Conservation (phyloP, 2,329 filamentous ascomycete genomes). For the Paracamarosporium sp. region DNA sequence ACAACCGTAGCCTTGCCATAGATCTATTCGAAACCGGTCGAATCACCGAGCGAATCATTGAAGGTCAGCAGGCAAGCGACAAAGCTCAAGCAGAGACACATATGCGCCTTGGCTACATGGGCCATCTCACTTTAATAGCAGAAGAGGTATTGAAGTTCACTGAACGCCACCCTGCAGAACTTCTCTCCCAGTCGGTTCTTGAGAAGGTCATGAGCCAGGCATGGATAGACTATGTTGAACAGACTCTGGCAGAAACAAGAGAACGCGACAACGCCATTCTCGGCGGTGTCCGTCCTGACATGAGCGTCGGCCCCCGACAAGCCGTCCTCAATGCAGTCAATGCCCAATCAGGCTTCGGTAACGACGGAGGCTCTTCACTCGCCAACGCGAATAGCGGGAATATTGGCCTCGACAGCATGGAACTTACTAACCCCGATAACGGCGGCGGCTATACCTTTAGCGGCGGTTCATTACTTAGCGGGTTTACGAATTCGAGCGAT, state of each 20-base stretch:
- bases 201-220: conserved; percentile 87
- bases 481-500: conserved; percentile 93
- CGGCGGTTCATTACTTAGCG: conserved; percentile 78
- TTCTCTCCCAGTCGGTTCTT: conserved; percentile 81
- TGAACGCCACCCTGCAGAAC: conserved; percentile 87
- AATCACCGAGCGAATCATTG: conserved; percentile 89
- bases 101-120: conserved; percentile 98
- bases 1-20: conserved; percentile 86
- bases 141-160: conserved; percentile 99
- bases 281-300: conserved; percentile 90
- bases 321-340: conserved; percentile 68
- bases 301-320: conserved; percentile 79
- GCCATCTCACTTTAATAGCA: conserved; percentile 93
- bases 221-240: conserved; percentile 95
- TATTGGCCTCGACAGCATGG: conserved; percentile 66
- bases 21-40: conserved; percentile 91
- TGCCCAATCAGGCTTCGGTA: conserved; percentile 63
- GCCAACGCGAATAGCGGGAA: conserved; percentile 73
- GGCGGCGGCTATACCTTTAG: conserved; percentile 77
- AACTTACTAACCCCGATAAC: conserved; percentile 68
- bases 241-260: conserved; percentile 87
- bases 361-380: conserved; percentile 63
- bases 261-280: conserved; percentile 98
- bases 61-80: conserved; percentile 87
- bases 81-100: conserved; percentile 81